Percentiles rank a stretch among this genome's conserved stretches.
phyloP scores from a whole-genome alignment of 352 stramenopile genomes.

The Phytophthora pistaciae region DNA sequence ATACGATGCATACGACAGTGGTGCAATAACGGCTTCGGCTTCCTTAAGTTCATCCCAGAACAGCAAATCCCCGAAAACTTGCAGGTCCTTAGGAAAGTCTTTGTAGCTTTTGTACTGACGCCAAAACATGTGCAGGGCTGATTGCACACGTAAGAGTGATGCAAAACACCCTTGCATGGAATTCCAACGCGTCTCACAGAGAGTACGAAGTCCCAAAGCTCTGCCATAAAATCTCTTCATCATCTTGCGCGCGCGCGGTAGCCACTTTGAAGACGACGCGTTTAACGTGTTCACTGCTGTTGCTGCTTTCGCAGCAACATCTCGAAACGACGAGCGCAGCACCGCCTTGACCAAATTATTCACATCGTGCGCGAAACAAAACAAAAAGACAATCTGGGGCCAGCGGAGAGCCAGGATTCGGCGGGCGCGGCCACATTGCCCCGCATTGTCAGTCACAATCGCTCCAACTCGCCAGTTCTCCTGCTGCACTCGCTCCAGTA shows the following conservation, averaged over 20 bases:
- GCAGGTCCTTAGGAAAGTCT: neutral
- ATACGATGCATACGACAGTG: constrained; percentile 7
- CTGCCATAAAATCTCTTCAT: constrained; percentile 9
- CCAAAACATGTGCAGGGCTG: constrained; percentile 1
- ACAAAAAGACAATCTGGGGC: constrained; percentile 11
- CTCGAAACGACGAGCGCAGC: too few species aligned
- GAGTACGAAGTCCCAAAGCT: neutral
- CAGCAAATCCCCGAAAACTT: constrained; percentile 1
- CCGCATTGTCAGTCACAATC: too few species aligned
- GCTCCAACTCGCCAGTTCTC: too few species aligned
- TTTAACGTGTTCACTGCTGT: too few species aligned
- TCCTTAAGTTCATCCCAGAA: constrained; percentile 9
- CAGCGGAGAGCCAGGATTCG: neutral
- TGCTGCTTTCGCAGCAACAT: too few species aligned
- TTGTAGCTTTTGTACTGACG: neutral
- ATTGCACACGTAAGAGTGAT: constrained; percentile 9
- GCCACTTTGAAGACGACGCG: too few species aligned
- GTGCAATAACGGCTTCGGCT: constrained; percentile 12
- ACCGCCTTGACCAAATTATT: constrained; percentile 28
- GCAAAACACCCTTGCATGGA: constrained; percentile 23
- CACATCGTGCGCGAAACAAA: constrained; percentile 14
- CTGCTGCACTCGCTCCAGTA: too few species aligned
- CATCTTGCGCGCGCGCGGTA: neutral
- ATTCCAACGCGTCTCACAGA: constrained; percentile 14
- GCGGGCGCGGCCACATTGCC: too few species aligned